These are phyloP conservation scores for Polysphondylium violaceum DNA, from an alignment of 78 protist species.

Conservation along the genomic window DNA sequence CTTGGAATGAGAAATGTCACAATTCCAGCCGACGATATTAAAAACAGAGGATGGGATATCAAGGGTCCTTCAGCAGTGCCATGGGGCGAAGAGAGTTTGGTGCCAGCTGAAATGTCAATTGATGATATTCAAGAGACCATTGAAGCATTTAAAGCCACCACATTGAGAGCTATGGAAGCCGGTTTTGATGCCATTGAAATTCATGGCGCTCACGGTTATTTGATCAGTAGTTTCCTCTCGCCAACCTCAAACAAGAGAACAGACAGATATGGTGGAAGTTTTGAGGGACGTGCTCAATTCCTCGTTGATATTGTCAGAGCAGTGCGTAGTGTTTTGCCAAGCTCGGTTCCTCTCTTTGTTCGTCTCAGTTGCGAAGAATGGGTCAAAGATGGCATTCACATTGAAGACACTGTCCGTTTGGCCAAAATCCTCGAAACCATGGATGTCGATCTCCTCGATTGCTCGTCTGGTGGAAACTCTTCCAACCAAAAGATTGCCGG, in stretches of 20 bases:
- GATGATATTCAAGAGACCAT: conserved; percentile 78
- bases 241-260: conserved; percentile 85
- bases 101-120: conserved; percentile 81
- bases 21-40: background rate
- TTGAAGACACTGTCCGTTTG: conserved; percentile 26
- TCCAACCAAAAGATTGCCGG: background rate
- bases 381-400: conserved; percentile 45
- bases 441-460: conserved; percentile 58
- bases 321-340: conserved; percentile 46
- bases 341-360: conserved; percentile 1
- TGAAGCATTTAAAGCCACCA: conserved; percentile 65
- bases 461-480: conserved; percentile 59
- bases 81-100: background rate
- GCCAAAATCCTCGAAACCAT: background rate
- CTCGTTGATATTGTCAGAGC: conserved; percentile 59
- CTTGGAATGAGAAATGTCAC: background rate
- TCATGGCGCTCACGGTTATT: conserved; percentile 95
- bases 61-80: conserved; percentile 14
- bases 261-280: conserved; percentile 93
- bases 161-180: conserved; percentile 73
- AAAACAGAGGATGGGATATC: conserved; percentile 13
- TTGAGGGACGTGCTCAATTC: conserved; percentile 85
- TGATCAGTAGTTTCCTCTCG: conserved; percentile 85
- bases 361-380: conserved; percentile 49
- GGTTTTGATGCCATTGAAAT: conserved; percentile 96